Percentiles rank a stretch among this genome's conserved stretches.
phyloP scores from a whole-genome alignment of 75 land plant genomes.

The Adiantum capillusveneris region DNA sequence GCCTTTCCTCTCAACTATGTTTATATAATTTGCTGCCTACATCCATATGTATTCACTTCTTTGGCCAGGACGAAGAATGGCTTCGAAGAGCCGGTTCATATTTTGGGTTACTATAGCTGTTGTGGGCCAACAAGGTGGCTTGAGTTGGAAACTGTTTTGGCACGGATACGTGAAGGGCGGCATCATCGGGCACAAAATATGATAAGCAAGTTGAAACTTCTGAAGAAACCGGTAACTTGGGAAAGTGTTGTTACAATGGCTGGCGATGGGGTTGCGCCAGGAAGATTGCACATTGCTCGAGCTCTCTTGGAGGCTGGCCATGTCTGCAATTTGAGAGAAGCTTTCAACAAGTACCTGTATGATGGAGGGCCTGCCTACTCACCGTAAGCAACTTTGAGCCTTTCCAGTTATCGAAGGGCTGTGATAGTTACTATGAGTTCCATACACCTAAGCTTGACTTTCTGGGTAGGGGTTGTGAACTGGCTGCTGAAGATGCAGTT shows the following conservation, averaged over 20 bases:
- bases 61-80: constrained; percentile 33
- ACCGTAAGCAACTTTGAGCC: no score
- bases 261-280: constrained; percentile 88
- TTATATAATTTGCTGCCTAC: not conserved
- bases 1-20: no score
- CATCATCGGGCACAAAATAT: constrained; percentile 67
- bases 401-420: no score
- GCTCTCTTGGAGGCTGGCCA: constrained; percentile 89
- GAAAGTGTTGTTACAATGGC: constrained; percentile 68
- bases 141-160: constrained; percentile 56
- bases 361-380: constrained; percentile 96
- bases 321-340: constrained; percentile 73
- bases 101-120: constrained; percentile 85
- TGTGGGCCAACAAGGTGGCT: constrained; percentile 65
- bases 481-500: constrained; percentile 68
- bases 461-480: constrained; percentile 72
- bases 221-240: constrained; percentile 77
- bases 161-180: constrained; percentile 72
- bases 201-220: constrained; percentile 51
- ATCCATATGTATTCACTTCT: not conserved
- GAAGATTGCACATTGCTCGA: constrained; percentile 90
- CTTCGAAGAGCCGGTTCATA: constrained; percentile 69
- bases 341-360: constrained; percentile 77
- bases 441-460: not conserved
- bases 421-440: not conserved